phyloP scores from a whole-genome alignment of 441 rosid species.

The Erodium trifolium region DNA sequence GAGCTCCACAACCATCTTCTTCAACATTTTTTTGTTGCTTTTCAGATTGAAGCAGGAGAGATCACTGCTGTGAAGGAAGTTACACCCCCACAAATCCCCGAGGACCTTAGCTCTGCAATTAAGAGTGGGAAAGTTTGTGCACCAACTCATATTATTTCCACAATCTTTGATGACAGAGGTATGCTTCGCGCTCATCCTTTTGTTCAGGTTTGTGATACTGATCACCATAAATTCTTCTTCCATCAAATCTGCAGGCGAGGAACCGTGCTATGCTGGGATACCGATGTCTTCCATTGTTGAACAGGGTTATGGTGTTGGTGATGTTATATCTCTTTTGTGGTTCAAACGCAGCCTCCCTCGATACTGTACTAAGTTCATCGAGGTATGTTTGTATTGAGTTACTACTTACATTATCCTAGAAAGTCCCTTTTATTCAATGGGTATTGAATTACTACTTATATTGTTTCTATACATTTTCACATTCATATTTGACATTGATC shows the following conservation, averaged over 20 bases:
- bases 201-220: neutral
- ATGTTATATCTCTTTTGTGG: slow-evolving; percentile 91
- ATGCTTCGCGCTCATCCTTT: slow-evolving; percentile 9
- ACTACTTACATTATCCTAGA: neutral
- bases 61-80: slow-evolving; percentile 63
- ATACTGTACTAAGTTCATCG: slow-evolving; percentile 83
- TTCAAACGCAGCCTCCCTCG: slow-evolving; percentile 96
- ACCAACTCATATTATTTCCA: slow-evolving; percentile 89
- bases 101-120: slow-evolving; percentile 83
- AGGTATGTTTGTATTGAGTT: slow-evolving; percentile 29
- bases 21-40: slow-evolving; percentile 12
- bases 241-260: slow-evolving; percentile 30
- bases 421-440: neutral
- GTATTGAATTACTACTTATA: neutral
- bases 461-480: neutral
- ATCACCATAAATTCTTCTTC: neutral
- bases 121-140: slow-evolving; percentile 96
- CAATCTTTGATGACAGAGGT: slow-evolving; percentile 96
- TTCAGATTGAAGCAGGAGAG: slow-evolving; percentile 64
- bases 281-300: slow-evolving; percentile 94
- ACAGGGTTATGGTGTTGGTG: slow-evolving; percentile 85
- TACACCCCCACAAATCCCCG: slow-evolving; percentile 83
- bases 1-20: slow-evolving; percentile 9
- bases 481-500: slow-evolving; percentile 12
- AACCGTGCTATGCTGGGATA: slow-evolving; percentile 94